Evolutionary conservation across 257 asterid genomes (phyloP).

Genomic region (Thymus quinquecostatus): DNA sequence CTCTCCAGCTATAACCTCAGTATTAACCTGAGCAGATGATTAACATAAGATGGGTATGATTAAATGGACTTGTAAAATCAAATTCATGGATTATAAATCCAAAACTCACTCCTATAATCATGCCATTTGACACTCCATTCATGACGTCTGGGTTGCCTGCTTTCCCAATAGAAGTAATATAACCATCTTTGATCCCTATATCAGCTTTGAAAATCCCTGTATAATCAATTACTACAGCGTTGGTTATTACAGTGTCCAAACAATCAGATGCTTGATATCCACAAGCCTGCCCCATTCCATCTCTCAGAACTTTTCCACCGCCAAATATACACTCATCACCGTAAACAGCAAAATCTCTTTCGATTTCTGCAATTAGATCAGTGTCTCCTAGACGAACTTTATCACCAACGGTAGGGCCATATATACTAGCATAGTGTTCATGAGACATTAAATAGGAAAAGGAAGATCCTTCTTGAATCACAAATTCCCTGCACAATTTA

Average conservation of each 20-base stretch:
- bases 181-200: conserved; percentile 83
- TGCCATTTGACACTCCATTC: conserved; percentile 50
- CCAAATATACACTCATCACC: conserved; percentile 99
- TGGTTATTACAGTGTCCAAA: conserved; percentile 92
- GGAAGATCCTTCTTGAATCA: conserved; percentile 62
- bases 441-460: conserved; percentile 57
- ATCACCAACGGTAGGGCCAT: conserved; percentile 92
- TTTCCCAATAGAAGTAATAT: conserved; percentile 72
- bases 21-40: conserved; percentile 60
- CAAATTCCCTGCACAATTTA: conserved; percentile 65
- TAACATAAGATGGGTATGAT: conserved; percentile 23
- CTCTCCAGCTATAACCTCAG: conserved; percentile 97
- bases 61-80: conserved; percentile 3
- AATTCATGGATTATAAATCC: conserved; percentile 32
- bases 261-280: conserved; percentile 59
- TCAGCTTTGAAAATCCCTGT: conserved; percentile 94
- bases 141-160: conserved; percentile 92
- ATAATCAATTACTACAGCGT: conserved; percentile 84
- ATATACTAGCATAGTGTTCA: conserved; percentile 83
- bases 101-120: conserved; percentile 82
- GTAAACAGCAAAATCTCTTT: conserved; percentile 66
- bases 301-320: conserved; percentile 93
- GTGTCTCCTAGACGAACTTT: conserved; percentile 93
- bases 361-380: conserved; percentile 83
- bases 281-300: conserved; percentile 95